phyloP scores from a whole-genome alignment of 345 rosid genomes.

The Eucalyptus tenuipes region DNA sequence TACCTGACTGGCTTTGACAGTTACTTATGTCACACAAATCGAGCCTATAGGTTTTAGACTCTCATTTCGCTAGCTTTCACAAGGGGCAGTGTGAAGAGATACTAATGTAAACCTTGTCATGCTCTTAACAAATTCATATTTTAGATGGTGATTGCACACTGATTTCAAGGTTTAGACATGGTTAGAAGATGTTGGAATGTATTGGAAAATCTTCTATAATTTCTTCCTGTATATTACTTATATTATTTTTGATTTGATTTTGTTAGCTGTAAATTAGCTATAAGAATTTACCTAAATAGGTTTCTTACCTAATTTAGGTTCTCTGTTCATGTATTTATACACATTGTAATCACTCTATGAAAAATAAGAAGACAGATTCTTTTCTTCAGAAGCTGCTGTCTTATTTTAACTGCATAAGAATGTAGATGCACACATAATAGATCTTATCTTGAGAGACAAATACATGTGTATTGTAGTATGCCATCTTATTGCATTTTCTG shows the following conservation, averaged over 20 bases:
- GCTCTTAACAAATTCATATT: neutral
- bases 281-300: too few species aligned
- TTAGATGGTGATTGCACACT: neutral
- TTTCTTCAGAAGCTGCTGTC: too few species aligned
- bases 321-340: too few species aligned
- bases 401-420: neutral
- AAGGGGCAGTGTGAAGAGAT: neutral
- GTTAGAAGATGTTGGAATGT: neutral
- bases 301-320: too few species aligned
- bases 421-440: neutral
- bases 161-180: neutral
- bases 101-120: neutral
- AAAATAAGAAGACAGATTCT: too few species aligned
- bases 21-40: neutral
- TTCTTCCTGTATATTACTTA: too few species aligned
- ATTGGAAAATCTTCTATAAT: too few species aligned
- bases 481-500: neutral
- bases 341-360: too few species aligned
- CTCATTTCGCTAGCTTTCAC: neutral
- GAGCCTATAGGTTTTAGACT: neutral
- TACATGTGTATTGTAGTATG: neutral
- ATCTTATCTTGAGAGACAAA: neutral
- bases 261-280: too few species aligned
- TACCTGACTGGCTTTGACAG: neutral
- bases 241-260: too few species aligned